Percentiles rank a stretch among this genome's conserved stretches.
Evolutionary conservation across 176 grass and related monocot species (phyloP).

Genomic region (Tillandsia fasciculata): DNA sequence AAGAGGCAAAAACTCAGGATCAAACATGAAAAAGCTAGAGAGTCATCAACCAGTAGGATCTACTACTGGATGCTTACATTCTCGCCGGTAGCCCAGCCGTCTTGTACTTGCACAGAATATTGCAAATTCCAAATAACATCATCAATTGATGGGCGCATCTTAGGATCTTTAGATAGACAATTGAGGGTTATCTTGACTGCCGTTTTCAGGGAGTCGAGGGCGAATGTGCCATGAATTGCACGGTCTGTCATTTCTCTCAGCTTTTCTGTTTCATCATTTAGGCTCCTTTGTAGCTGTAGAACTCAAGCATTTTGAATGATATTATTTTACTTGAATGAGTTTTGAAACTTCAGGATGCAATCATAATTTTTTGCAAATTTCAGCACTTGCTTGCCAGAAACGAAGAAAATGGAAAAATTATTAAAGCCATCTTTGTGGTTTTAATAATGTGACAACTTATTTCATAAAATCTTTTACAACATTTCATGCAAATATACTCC

Average conservation of each 20-base stretch:
- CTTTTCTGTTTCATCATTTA: constrained; percentile 37
- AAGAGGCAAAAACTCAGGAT: not conserved
- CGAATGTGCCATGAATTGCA: constrained; percentile 32
- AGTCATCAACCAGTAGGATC: not conserved
- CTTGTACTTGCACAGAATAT: constrained; percentile 84
- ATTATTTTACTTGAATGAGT: not conserved
- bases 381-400: not conserved
- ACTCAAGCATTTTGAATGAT: not conserved
- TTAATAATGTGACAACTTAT: too few species aligned
- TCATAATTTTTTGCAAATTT: not conserved
- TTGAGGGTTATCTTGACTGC: constrained; percentile 78
- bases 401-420: too few species aligned
- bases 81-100: constrained; percentile 31
- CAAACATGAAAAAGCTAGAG: not conserved
- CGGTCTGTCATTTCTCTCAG: constrained; percentile 38
- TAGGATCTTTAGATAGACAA: constrained; percentile 65
- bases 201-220: constrained; percentile 58
- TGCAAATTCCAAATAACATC: constrained; percentile 97
- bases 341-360: not conserved
- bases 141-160: constrained; percentile 62
- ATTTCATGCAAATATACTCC: too few species aligned
- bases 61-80: not conserved
- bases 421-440: too few species aligned
- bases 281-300: constrained; percentile 46
- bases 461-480: too few species aligned